phyloP scores from a whole-genome alignment of 2,329 filamentous ascomycete genomes.

The Fusarium domesticum region DNA sequence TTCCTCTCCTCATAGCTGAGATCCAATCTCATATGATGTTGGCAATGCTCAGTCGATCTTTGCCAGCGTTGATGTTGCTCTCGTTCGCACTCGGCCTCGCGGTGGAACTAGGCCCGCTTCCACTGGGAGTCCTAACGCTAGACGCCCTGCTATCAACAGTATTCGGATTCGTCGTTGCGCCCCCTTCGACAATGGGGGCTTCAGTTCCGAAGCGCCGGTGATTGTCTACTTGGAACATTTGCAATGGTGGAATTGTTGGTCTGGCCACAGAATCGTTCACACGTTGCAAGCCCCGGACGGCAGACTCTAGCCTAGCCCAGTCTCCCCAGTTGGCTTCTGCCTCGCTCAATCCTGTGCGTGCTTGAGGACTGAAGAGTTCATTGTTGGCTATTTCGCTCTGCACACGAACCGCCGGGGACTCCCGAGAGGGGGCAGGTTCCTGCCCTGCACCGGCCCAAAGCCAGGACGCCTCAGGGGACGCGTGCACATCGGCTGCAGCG shows the following conservation, averaged over 20 bases:
- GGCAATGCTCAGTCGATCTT: slow-evolving; percentile 41
- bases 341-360: slow-evolving; percentile 50
- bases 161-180: slow-evolving; percentile 30
- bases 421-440: slow-evolving; percentile 35
- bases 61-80: slow-evolving; percentile 18
- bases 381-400: slow-evolving; percentile 32
- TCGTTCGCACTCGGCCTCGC: no score
- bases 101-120: no score
- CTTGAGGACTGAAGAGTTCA: slow-evolving; percentile 45
- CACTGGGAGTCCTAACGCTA: slow-evolving; percentile 15
- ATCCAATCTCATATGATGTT: slow-evolving; percentile 40
- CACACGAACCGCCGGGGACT: slow-evolving; percentile 15
- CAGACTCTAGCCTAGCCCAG: slow-evolving; percentile 69
- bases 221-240: slow-evolving; percentile 31
- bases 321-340: slow-evolving; percentile 70
- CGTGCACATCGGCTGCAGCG: slow-evolving; percentile 81
- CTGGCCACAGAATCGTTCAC: no score
- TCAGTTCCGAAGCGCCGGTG: slow-evolving; percentile 32
- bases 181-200: slow-evolving; percentile 24
- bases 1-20: slow-evolving; percentile 3
- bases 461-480: slow-evolving; percentile 74
- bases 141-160: slow-evolving; percentile 22
- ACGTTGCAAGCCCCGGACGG: slow-evolving; percentile 35
- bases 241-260: no score
- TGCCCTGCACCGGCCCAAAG: slow-evolving; percentile 68